Percentiles rank a stretch among this genome's conserved stretches.
phyloP scores from a whole-genome alignment of 163 green algal genomes.

The Scenedesmus sp. region DNA sequence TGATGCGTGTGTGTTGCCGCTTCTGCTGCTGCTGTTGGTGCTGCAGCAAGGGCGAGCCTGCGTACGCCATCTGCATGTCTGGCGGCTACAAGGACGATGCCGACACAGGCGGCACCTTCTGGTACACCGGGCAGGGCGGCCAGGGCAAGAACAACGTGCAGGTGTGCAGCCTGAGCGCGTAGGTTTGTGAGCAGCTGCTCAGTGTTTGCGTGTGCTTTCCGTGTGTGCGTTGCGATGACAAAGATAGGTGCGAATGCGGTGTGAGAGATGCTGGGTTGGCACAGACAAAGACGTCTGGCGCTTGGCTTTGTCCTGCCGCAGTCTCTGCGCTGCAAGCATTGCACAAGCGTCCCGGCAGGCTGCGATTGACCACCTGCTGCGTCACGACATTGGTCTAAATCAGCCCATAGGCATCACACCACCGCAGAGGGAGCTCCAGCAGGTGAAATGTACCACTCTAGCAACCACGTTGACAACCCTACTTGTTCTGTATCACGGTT shows the following conservation, averaged over 20 bases:
- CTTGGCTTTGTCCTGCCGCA: too few species aligned
- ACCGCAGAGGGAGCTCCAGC: too few species aligned
- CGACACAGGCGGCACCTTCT: conserved; percentile 59
- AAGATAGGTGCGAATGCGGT: too few species aligned
- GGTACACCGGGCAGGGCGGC: conserved; percentile 72
- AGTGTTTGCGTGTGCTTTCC: neutral
- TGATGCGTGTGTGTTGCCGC: neutral
- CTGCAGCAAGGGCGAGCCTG: conserved; percentile 2
- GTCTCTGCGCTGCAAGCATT: too few species aligned
- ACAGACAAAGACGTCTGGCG: too few species aligned
- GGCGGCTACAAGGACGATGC: conserved; percentile 67
- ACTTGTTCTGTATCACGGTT: neutral
- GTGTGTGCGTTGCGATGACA: too few species aligned
- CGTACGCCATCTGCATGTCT: conserved; percentile 59
- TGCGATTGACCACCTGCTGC: neutral
- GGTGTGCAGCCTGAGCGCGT: neutral
- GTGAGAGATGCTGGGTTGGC: too few species aligned
- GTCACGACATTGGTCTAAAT: neutral
- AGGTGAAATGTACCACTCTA: too few species aligned
- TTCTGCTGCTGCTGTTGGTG: neutral
- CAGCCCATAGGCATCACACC: neutral
- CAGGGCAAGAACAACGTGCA: conserved; percentile 44
- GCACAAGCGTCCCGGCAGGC: too few species aligned
- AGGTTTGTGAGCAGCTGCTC: neutral
- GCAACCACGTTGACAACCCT: too few species aligned